A percentile compares a stretch with the other conserved stretches of the same genome.
phyloP scores from a whole-genome alignment of 495 filamentous ascomycete species.

The Hypoxylon lienhwacheense region DNA sequence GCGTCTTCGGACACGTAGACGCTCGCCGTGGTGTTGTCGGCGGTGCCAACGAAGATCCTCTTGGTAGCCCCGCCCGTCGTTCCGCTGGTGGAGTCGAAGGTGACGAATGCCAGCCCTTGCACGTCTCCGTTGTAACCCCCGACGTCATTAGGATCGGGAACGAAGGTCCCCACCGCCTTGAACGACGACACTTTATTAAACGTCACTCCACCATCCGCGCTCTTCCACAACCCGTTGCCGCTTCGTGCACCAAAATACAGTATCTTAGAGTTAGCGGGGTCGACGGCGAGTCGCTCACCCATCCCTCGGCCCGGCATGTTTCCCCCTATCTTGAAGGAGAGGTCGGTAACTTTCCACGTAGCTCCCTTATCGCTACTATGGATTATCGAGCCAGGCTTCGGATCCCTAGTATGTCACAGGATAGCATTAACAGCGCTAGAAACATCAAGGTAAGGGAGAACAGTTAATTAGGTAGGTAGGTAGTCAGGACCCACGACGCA shows the following conservation, averaged over 20 bases:
- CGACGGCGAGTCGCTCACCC: constrained; percentile 64
- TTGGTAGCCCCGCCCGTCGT: constrained; percentile 52
- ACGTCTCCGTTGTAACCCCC: constrained; percentile 51
- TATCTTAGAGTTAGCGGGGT: constrained; percentile 58
- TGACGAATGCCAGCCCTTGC: constrained; percentile 57
- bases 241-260: constrained; percentile 62
- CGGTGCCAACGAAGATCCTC: constrained; percentile 60
- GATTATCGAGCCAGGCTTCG: constrained; percentile 57
- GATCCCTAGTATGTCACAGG: constrained; percentile 55
- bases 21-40: constrained; percentile 55
- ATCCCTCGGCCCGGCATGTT: constrained; percentile 69
- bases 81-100: constrained; percentile 58
- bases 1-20: constrained; percentile 59
- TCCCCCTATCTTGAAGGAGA: constrained; percentile 63
- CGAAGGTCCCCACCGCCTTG: constrained; percentile 54
- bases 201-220: constrained; percentile 56
- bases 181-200: constrained; percentile 62
- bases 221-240: constrained; percentile 66
- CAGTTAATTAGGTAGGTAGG: not conserved
- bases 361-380: constrained; percentile 53
- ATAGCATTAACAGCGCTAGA: not conserved
- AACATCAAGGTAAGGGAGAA: not conserved
- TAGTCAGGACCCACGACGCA: no score
- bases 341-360: constrained; percentile 49
- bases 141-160: constrained; percentile 49